Percentiles rank a stretch among this genome's conserved stretches.
Conservation (phyloP, 129 eudicot species). For the Helichrysum umbraculigerum region DNA sequence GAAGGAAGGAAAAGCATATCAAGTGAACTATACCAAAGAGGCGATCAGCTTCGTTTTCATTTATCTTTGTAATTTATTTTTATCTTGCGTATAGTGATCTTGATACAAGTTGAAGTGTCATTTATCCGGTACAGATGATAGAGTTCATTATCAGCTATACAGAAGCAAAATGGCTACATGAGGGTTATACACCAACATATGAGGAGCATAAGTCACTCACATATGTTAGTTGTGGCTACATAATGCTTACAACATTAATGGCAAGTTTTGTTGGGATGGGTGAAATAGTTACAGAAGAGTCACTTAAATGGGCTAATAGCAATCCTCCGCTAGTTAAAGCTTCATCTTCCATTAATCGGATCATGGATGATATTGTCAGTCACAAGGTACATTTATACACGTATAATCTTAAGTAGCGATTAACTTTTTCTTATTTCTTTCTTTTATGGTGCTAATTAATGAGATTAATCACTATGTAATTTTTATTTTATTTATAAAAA, state of each 20-base stretch:
- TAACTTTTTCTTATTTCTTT: too few species aligned
- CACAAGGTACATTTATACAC: background rate
- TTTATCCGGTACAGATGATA: background rate
- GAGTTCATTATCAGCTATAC: background rate
- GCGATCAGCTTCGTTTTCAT: too few species aligned
- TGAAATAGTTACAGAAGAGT: background rate
- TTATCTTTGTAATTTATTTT: too few species aligned
- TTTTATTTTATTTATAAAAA: too few species aligned
- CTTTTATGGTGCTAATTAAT: too few species aligned
- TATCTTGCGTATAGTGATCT: too few species aligned
- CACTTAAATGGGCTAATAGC: background rate
- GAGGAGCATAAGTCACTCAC: background rate
- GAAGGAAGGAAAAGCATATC: too few species aligned
- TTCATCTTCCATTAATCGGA: background rate
- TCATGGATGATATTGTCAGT: background rate
- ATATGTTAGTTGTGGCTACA: background rate
- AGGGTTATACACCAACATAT: background rate
- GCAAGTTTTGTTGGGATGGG: background rate
- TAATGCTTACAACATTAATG: background rate
- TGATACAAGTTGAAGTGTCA: too few species aligned
- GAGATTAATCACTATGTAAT: too few species aligned
- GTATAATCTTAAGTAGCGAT: too few species aligned
- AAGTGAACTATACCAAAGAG: too few species aligned
- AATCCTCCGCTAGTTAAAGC: background rate
- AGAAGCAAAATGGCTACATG: background rate